A percentile compares a stretch with the other conserved stretches of the same genome.
phyloP scores from a whole-genome alignment of 176 grass and related monocot genomes.

The barley (Hordeum vulgare) region DNA sequence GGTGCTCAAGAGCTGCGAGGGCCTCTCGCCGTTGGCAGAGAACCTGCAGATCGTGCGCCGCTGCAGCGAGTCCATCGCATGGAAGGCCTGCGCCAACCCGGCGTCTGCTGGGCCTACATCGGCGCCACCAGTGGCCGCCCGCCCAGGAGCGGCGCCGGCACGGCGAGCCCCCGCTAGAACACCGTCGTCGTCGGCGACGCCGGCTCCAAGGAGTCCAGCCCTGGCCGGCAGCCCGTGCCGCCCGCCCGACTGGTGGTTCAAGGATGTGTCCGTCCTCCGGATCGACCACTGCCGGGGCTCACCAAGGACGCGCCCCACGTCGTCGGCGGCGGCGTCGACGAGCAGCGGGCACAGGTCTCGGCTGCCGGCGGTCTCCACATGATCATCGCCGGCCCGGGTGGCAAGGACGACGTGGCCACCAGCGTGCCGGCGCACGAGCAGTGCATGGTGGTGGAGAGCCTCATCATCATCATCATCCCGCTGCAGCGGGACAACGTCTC shows the following conservation, averaged over 20 bases:
- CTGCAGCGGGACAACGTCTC: constrained; percentile 84
- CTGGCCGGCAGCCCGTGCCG: constrained; percentile 54
- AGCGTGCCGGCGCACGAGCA: constrained; percentile 59
- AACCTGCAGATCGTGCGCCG: constrained; percentile 98
- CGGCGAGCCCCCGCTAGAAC: constrained; percentile 68
- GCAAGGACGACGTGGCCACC: constrained; percentile 50
- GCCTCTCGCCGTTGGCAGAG: constrained; percentile 83
- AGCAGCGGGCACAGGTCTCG: constrained; percentile 38
- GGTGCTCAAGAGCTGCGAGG: constrained; percentile 91
- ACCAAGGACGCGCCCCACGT: constrained; percentile 35
- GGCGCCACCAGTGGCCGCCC: constrained; percentile 15
- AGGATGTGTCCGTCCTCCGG: constrained; percentile 80
- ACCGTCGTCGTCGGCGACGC: neutral
- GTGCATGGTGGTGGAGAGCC: constrained; percentile 96
- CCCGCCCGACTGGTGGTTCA: constrained; percentile 94
- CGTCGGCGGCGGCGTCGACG: constrained; percentile 24
- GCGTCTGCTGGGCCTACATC: constrained; percentile 86
- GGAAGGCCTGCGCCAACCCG: constrained; percentile 98
- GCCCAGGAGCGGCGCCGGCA: neutral
- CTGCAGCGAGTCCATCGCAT: constrained; percentile 96
- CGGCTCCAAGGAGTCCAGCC: constrained; percentile 86
- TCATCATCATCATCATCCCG: constrained; percentile 94
- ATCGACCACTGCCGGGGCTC: constrained; percentile 83
- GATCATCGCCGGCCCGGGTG: constrained; percentile 51
- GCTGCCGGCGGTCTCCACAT: constrained; percentile 50